Percentiles rank a stretch among this genome's conserved stretches.
phyloP scores from a whole-genome alignment of 352 stramenopile genomes.

The Elongisporangium prolatum region DNA sequence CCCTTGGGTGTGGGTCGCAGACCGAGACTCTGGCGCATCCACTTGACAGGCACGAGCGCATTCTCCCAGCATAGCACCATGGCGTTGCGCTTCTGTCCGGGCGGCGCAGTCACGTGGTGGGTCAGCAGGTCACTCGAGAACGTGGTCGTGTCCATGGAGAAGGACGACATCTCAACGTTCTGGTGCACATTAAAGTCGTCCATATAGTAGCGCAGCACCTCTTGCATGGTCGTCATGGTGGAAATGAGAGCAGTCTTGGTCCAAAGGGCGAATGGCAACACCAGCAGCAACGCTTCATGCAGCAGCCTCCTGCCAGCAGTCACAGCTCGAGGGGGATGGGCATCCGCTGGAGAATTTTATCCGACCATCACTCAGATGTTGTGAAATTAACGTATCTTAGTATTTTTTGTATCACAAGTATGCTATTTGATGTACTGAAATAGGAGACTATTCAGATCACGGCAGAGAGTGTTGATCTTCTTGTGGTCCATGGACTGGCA shows the following conservation, averaged over 20 bases:
- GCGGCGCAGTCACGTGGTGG: conserved; percentile 24
- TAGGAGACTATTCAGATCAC: not conserved
- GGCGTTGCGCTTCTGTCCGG: conserved; percentile 32
- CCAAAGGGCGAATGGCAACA: not conserved
- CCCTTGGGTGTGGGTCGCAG: conserved; percentile 31
- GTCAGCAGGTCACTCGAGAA: conserved; percentile 58
- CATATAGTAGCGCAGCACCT: conserved; percentile 11
- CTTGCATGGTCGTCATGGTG: not conserved
- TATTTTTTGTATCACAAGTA: conserved; percentile 6
- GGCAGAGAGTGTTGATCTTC: not conserved
- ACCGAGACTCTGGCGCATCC: conserved; percentile 50
- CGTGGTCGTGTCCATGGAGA: conserved; percentile 53
- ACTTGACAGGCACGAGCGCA: conserved; percentile 53
- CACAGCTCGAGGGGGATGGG: conserved; percentile 10
- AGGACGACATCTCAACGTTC: conserved; percentile 49
- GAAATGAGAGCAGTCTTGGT: conserved; percentile 2
- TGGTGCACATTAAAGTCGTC: conserved; percentile 32
- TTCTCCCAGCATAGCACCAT: conserved; percentile 71
- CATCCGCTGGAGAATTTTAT: not conserved
- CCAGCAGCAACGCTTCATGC: conserved; percentile 1
- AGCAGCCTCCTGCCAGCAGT: not conserved
- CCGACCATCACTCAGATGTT: not conserved
- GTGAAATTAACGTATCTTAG: conserved; percentile 15
- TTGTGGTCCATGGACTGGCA: not conserved
- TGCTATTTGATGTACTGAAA: conserved; percentile 7